phyloP scores from a whole-genome alignment of 306 rosid species.

The Argentina anserina region DNA sequence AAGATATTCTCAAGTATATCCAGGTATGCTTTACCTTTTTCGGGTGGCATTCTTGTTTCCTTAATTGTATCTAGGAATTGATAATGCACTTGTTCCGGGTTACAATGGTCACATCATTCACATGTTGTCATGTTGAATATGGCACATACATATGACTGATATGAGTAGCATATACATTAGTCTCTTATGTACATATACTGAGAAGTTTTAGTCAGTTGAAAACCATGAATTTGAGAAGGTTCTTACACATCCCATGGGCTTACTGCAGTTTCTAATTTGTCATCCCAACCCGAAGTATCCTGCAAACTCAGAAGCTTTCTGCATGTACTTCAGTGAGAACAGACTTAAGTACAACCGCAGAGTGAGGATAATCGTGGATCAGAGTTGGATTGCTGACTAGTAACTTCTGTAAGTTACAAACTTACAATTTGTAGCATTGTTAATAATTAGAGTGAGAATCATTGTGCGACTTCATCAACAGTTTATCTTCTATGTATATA shows the following conservation, averaged over 20 bases:
- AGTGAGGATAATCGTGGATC: conserved; percentile 1
- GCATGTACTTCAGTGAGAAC: conserved; percentile 1
- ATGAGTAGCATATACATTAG: not conserved
- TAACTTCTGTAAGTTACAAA: not conserved
- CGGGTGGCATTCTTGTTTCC: not conserved
- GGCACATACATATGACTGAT: not conserved
- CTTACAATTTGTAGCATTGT: not conserved
- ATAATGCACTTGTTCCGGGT: not conserved
- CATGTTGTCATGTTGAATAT: too few species aligned
- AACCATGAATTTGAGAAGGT: not conserved
- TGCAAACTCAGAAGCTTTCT: not conserved
- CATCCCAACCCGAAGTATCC: conserved; percentile 3
- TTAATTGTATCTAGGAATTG: not conserved
- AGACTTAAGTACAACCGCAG: not conserved
- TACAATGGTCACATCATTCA: too few species aligned
- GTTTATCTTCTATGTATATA: not conserved
- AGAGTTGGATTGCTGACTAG: not conserved
- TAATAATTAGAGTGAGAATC: not conserved
- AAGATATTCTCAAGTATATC: not conserved
- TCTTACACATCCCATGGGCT: not conserved
- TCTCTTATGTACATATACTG: not conserved
- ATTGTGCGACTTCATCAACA: not conserved
- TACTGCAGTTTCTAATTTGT: not conserved
- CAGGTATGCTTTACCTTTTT: not conserved
- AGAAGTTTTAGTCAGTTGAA: not conserved